A percentile compares a stretch with the other conserved stretches of the same genome.
Conservation (phyloP, 2,329 filamentous ascomycete genomes). For the Aspergillus candidus region DNA sequence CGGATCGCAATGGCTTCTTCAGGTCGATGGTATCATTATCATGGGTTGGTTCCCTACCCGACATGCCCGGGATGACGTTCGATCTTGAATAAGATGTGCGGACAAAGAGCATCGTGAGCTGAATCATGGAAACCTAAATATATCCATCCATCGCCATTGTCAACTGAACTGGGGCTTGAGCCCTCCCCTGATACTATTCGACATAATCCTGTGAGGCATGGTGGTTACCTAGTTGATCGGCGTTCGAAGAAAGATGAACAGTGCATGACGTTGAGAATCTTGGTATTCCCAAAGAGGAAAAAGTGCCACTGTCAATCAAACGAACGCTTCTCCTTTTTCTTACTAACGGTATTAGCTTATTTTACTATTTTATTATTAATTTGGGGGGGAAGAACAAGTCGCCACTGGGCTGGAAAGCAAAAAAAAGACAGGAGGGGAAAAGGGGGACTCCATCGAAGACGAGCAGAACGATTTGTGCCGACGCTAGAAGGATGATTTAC, state of each 20-base stretch:
- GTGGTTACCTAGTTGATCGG: conserved; percentile 4
- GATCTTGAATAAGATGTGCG: too few relatives aligned
- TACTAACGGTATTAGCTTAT: too few relatives aligned
- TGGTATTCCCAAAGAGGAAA: conserved; percentile 4
- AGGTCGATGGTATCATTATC: too few relatives aligned
- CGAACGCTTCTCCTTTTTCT: conserved; percentile 10
- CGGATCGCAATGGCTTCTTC: too few relatives aligned
- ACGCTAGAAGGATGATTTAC: conserved; percentile 6
- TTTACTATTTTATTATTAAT: conserved; percentile 1
- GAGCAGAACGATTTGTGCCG: conserved; percentile 9
- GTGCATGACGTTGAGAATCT: conserved; percentile 17
- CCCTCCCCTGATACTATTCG: too few relatives aligned
- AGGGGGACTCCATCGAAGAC: conserved; percentile 9
- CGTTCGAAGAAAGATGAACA: conserved; percentile 12
- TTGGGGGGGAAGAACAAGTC: neutral
- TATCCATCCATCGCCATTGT: too few relatives aligned
- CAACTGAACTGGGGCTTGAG: too few relatives aligned
- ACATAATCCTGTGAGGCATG: too few relatives aligned
- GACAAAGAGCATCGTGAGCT: too few relatives aligned
- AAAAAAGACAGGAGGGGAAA: conserved; percentile 3
- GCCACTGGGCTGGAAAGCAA: conserved; percentile 2
- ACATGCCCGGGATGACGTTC: too few relatives aligned
- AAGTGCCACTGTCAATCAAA: conserved; percentile 2
- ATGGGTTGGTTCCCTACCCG: too few relatives aligned
- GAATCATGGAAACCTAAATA: too few relatives aligned